Evolutionary conservation across 2,329 filamentous ascomycete species (phyloP).

Genomic region (Sarocladium kiliense): DNA sequence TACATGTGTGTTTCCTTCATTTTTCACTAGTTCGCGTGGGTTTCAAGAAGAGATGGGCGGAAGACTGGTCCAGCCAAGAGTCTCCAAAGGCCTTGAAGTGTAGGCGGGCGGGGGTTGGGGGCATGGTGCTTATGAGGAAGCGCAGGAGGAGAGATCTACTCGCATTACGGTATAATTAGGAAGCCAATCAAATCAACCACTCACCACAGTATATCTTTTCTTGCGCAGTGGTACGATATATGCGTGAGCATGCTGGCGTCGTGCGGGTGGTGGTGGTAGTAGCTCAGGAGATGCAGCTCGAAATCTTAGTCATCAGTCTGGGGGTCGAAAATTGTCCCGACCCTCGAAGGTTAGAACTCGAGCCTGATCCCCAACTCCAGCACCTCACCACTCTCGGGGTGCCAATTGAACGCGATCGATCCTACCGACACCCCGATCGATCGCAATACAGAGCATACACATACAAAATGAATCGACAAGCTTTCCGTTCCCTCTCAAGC

Average conservation of each 20-base stretch:
- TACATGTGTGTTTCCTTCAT: neutral
- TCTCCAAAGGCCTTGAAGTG: neutral
- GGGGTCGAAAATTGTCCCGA: conserved; percentile 6
- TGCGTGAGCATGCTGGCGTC: neutral
- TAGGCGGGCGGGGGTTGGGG: too few relatives aligned
- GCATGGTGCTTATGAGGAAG: too few relatives aligned
- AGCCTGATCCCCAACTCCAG: neutral
- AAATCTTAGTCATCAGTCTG: conserved; percentile 8
- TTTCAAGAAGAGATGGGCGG: neutral
- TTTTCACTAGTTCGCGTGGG: neutral
- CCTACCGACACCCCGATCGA: neutral
- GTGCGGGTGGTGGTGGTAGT: neutral
- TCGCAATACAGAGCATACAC: neutral
- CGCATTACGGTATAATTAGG: neutral
- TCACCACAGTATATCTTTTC: neutral
- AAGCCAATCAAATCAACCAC: neutral
- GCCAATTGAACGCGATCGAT: conserved; percentile 4
- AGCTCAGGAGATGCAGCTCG: neutral
- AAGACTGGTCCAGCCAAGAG: neutral
- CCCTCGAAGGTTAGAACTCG: neutral
- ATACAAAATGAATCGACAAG: conserved; percentile 22
- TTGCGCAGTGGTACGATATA: neutral
- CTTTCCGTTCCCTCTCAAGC: conserved; percentile 31
- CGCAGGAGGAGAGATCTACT: neutral
- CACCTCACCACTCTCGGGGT: conserved; percentile 6